Evolutionary conservation across 2,329 filamentous ascomycete genomes (phyloP), one percentile per base, ranked within the genome.

Genomic region (Diaporthe sp.): DNA sequence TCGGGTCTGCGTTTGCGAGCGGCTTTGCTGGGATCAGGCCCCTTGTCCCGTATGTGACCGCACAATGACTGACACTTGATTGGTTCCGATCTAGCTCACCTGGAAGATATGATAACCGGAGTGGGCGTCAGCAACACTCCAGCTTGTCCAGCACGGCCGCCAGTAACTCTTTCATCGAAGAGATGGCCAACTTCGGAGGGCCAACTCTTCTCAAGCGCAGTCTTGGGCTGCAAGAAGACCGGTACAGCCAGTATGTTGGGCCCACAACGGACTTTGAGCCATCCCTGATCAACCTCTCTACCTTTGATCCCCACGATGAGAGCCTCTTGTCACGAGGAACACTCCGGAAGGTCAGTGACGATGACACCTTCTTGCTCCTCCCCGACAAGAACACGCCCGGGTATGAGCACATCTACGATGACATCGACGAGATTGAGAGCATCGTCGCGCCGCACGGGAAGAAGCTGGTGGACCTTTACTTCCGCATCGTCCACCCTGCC

Each of bases 251-350:
- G 83, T 95, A 96, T 81, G 94, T 97, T 78, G 94, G 94, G 35
- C 91, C 93, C 74, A 96, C 94, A 68, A 95, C 94, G 68, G 93
- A 95, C 79, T 95, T 96, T 81, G 94, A 97, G 81, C 93, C 94
- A 22, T 92, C 92, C n/a, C 87, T 97, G 72, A 94, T 96, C 83
- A 94, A 94, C 79, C 88, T 96, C 30, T 95, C 94, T 30, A 89
- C 92, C 8, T 96, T 96, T 82, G 93, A 96, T 83, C 92, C 92
- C 40, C 92, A 94, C 81, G 94, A 96, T 85, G 94, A 96, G 84
- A 95, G 93, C 80, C 89, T 93, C 30, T 88, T 95, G 74, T 90
- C 93, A 52, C 87, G 91, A 78, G 91, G 91, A 40, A 91, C 89
- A 7, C 88, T 96, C 74, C 89, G 94, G 79, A 93, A 94, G 83